Evolutionary conservation across 2,329 filamentous ascomycete genomes (phyloP).

Genomic region (Epichloe bromicola): DNA sequence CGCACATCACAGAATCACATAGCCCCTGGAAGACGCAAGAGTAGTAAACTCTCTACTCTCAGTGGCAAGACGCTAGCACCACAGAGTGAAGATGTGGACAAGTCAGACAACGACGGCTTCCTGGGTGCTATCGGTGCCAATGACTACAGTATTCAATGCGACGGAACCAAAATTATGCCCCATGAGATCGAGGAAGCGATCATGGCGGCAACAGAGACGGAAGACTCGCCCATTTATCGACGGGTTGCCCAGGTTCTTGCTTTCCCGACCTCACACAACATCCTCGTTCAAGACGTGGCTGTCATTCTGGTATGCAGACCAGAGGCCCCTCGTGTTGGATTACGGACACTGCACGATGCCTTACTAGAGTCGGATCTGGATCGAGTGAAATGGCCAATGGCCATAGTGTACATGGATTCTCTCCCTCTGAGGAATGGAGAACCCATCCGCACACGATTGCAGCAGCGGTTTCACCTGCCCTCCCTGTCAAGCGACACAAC

Average conservation of each 20-base stretch:
- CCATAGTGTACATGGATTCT: slow-evolving; percentile 37
- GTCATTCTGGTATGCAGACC: slow-evolving; percentile 34
- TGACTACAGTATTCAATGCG: slow-evolving; percentile 39
- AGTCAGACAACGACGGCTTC: slow-evolving; percentile 31
- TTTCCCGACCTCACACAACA: slow-evolving; percentile 34
- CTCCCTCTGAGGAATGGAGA: slow-evolving; percentile 37
- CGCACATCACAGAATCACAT: neutral
- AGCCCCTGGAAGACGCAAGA: neutral
- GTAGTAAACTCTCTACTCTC: neutral
- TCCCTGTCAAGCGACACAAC: slow-evolving; percentile 27
- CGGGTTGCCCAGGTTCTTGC: slow-evolving; percentile 31
- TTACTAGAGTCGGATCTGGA: slow-evolving; percentile 31
- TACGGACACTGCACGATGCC: slow-evolving; percentile 30
- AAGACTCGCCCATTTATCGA: slow-evolving; percentile 26
- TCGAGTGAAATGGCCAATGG: slow-evolving; percentile 32
- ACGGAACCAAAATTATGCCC: slow-evolving; percentile 38
- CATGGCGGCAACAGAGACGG: slow-evolving; percentile 26
- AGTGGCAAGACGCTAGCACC: neutral
- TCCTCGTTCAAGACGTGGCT: slow-evolving; percentile 37
- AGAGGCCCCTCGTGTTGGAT: slow-evolving; percentile 26
- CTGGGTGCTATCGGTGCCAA: slow-evolving; percentile 36
- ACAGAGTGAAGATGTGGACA: slow-evolving; percentile 28
- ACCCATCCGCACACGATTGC: slow-evolving; percentile 34
- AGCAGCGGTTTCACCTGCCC: slow-evolving; percentile 28
- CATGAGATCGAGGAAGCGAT: slow-evolving; percentile 37